A percentile compares a stretch with the other conserved stretches of the same genome.
Evolutionary conservation across 2,329 filamentous ascomycete genomes (phyloP).

Genomic region (Tolypocladium sp.): DNA sequence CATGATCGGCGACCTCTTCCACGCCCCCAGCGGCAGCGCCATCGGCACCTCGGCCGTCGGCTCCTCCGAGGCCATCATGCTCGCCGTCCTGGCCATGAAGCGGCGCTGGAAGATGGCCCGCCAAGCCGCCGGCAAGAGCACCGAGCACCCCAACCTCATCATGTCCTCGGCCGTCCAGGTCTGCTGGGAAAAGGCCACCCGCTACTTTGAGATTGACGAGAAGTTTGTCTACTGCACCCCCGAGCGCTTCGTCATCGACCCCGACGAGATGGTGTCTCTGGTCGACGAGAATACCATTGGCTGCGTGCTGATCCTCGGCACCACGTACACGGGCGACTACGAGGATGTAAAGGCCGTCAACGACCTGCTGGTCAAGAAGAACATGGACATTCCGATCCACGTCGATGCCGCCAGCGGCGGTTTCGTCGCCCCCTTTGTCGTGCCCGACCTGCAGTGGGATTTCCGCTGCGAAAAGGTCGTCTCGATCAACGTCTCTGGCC

Average conservation of each 20-base stretch:
- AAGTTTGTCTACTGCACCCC: conserved; percentile 60
- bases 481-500: conserved; percentile 88
- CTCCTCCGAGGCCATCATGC: conserved; percentile 82
- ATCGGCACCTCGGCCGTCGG: conserved; percentile 86
- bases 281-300: conserved; percentile 72
- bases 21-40: conserved; percentile 62
- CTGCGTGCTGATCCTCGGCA: conserved; percentile 84
- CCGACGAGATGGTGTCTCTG: conserved; percentile 48
- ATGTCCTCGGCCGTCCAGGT: conserved; percentile 97
- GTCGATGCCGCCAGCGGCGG: conserved; percentile 89
- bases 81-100: conserved; percentile 85
- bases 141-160: conserved; percentile 77
- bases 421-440: conserved; percentile 87
- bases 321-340: conserved; percentile 92
- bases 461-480: conserved; percentile 84
- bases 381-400: conserved; percentile 78
- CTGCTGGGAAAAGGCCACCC: conserved; percentile 88
- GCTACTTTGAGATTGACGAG: conserved; percentile 91
- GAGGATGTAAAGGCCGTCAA: conserved; percentile 91
- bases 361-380: conserved; percentile 67
- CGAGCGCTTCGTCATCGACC: conserved; percentile 55
- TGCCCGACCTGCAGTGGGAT: conserved; percentile 80
- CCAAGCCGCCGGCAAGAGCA: conserved; percentile 72
- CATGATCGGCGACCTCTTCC: conserved; percentile 85
- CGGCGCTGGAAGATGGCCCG: conserved; percentile 85